These are phyloP conservation scores for Albifimbria verrucaria DNA, from an alignment of 2,329 filamentous ascomycete species.

Conservation along the genomic window DNA sequence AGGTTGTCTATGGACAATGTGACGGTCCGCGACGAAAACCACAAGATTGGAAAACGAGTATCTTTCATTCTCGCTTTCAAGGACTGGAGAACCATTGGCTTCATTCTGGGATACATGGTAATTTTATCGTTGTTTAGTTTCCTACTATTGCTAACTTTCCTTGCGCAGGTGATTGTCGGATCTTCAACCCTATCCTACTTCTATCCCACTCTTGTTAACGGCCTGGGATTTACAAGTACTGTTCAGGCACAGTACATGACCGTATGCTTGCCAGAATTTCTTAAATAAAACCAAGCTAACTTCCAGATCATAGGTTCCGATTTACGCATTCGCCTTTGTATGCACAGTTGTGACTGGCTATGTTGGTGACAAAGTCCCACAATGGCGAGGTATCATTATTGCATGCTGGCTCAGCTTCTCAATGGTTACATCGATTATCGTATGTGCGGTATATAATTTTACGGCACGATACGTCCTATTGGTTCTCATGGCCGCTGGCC, in stretches of 20 bases:
- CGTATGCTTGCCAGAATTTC: background rate
- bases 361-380: conserved; percentile 35
- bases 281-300: background rate
- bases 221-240: conserved; percentile 26
- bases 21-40: conserved; percentile 60
- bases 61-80: conserved; percentile 10
- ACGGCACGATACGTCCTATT: conserved; percentile 50
- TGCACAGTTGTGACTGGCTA: conserved; percentile 43
- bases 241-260: conserved; percentile 26
- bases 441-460: conserved; percentile 48
- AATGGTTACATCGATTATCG: conserved; percentile 34
- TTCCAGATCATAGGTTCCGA: conserved; percentile 30
- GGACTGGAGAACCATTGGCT: conserved; percentile 14
- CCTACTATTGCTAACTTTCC: conserved; percentile 1
- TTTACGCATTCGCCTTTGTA: conserved; percentile 51
- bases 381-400: conserved; percentile 45
- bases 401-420: conserved; percentile 42
- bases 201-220: conserved; percentile 29
- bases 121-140: background rate
- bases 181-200: conserved; percentile 29
- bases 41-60: conserved; percentile 7
- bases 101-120: conserved; percentile 20
- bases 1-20: conserved; percentile 62
- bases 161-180: conserved; percentile 23
- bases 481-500: conserved; percentile 51